A percentile compares a stretch with the other conserved stretches of the same genome.
These are phyloP conservation scores for Arabidopsis hybrid DNA, from an alignment of 441 rosid species.

Conservation along the genomic window DNA sequence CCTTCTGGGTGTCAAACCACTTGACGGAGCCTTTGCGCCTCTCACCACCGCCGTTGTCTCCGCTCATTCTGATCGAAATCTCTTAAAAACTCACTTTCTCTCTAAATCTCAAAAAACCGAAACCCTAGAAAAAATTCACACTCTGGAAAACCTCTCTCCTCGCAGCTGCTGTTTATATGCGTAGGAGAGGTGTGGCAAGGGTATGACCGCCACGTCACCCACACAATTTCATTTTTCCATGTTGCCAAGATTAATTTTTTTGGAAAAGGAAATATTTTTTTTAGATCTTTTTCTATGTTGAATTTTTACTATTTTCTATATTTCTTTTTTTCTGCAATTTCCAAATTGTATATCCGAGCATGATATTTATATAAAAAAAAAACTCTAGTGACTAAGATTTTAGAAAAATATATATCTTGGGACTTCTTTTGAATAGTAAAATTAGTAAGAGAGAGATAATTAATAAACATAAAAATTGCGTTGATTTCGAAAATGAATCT, in stretches of 20 bases:
- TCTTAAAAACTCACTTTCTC: neutral
- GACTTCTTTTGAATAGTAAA: no score
- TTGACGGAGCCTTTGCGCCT: conserved; percentile 66
- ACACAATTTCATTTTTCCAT: neutral
- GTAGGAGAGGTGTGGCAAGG: conserved; percentile 23
- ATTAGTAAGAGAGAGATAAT: neutral
- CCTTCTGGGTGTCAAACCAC: conserved; percentile 77
- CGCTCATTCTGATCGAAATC: conserved; percentile 38
- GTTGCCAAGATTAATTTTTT: neutral
- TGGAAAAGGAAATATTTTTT: no score
- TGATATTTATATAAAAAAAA: no score
- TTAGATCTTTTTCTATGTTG: no score
- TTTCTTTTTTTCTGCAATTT: no score
- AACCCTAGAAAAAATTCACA: conserved; percentile 26
- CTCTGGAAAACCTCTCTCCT: neutral
- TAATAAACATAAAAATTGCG: neutral
- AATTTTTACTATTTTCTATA: no score
- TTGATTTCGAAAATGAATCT: conserved; percentile 19
- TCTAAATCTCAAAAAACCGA: neutral
- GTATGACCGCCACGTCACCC: conserved; percentile 42
- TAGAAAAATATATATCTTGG: no score
- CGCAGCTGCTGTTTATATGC: conserved; percentile 32
- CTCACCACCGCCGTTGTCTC: conserved; percentile 52
- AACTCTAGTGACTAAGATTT: no score
- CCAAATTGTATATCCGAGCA: no score